Base-by-base conservation (phyloP, 371 early-diverging fungal genomes). In the Mortierella sp. region DNA sequence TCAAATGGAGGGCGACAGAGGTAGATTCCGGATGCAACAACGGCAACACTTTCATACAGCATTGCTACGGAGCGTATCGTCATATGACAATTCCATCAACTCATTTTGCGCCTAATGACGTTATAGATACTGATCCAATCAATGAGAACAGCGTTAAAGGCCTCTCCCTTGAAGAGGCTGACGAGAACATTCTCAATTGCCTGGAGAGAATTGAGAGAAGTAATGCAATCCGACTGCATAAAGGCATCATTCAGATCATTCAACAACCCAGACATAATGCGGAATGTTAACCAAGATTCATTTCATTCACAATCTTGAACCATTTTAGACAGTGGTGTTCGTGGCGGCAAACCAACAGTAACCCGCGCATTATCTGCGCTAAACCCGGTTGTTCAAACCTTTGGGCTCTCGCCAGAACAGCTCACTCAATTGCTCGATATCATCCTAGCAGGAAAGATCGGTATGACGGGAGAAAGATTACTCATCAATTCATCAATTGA, bases 151-250 rank as follows among this genome's bases (percentile, higher is more conserved):
- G 32, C n/a, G 63, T 68, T 32, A 50, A 24, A 4, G 67, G 69
- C 2, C 58, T 78, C 43, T 32, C 73, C 5, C 52, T 73, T 48
- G 67, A 78, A 16, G 74, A 78, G 10, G 78, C 78, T 8, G 70
- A 78, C 13, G 58, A 69, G 16, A 43, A 16, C n/a, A 73, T 78
- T 11, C 16, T 38, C 15, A 58, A 73, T 45, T 59, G 57, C 50
- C 32, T 78, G 24, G 78, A 78, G 53, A 60, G 78, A 48, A 69
- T 78, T 32, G 69, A 72, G n/a, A 65, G 73, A 58, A 78, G 78
- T 78, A 78, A 55, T 5, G 55, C 19, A 48, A 41, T 13, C 3
- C 43, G 13, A 41, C 43, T 41, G 8, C 19, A 55, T 24, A 22
- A 41, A 5, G 11, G 19, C 8, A 53, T 9, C 28, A 24, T 55